Percentiles rank a stretch among this genome's conserved stretches.
phyloP scores from a whole-genome alignment of 805 yeast species.

The Yarrowia sp. region DNA sequence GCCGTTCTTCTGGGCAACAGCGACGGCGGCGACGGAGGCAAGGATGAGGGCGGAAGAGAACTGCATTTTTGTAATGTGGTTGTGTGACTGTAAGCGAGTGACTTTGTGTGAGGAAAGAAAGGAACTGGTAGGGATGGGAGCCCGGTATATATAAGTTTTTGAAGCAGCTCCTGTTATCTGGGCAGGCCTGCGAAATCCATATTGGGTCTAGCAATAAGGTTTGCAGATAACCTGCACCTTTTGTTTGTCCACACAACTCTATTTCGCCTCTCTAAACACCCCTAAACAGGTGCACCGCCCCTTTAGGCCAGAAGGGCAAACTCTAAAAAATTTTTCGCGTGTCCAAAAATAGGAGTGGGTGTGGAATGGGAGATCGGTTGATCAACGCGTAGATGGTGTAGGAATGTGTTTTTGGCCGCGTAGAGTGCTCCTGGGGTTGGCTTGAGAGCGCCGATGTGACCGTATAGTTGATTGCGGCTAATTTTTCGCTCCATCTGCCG shows the following conservation, averaged over 20 bases:
- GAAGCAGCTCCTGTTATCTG: not conserved
- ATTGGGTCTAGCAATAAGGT: not conserved
- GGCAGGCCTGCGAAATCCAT: not conserved
- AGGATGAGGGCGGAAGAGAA: constrained; percentile 35
- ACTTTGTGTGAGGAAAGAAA: constrained; percentile 18
- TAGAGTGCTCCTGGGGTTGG: too few species aligned
- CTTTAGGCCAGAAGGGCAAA: not conserved
- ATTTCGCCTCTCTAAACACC: not conserved
- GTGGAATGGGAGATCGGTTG: constrained; percentile 5
- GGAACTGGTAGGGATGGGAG: not conserved
- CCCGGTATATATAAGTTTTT: constrained; percentile 23
- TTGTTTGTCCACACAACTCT: not conserved
- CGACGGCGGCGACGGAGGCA: constrained; percentile 36
- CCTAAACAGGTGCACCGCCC: constrained; percentile 23
- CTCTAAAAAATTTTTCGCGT: constrained; percentile 1
- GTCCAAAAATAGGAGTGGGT: constrained; percentile 4
- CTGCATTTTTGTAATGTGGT: constrained; percentile 33
- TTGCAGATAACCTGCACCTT: not conserved
- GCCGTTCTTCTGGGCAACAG: constrained; percentile 30
- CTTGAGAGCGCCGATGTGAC: too few species aligned
- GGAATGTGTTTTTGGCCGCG: not conserved
- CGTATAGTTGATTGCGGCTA: too few species aligned
- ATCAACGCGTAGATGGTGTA: not conserved
- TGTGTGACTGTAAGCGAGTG: constrained; percentile 12
- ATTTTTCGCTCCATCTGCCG: too few species aligned